Evolutionary conservation across 1,284 basidiomycete genomes (phyloP).

Genomic region (Cryptococcus floricola): DNA sequence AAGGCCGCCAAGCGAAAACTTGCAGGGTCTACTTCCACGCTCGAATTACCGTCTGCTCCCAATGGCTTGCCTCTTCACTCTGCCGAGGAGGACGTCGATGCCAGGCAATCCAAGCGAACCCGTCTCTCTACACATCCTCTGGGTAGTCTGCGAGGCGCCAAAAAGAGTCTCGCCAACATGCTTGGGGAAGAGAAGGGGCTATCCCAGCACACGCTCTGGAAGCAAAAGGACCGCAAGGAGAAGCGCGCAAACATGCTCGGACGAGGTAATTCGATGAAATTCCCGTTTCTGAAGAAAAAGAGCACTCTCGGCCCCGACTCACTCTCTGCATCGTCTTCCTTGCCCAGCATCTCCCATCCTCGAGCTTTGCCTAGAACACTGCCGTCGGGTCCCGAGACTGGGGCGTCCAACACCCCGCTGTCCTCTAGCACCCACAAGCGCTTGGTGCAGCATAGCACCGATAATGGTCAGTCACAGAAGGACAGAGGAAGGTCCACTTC

Average conservation of each 20-base stretch:
- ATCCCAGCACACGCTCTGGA: slow-evolving; percentile 3
- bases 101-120: slow-evolving; percentile 25
- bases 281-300: background rate
- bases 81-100: slow-evolving; percentile 11
- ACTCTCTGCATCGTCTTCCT: background rate
- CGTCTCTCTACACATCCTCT: slow-evolving; percentile 26
- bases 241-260: slow-evolving; percentile 18
- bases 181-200: slow-evolving; percentile 21
- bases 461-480: slow-evolving; percentile 2
- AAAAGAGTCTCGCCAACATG: slow-evolving; percentile 26
- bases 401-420: slow-evolving; percentile 6
- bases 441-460: background rate
- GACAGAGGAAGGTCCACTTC: slow-evolving; percentile 12
- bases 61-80: slow-evolving; percentile 24
- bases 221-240: slow-evolving; percentile 14
- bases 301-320: slow-evolving; percentile 1
- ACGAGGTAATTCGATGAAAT: slow-evolving; percentile 15
- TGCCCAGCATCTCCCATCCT: background rate
- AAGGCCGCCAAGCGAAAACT: slow-evolving; percentile 25
- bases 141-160: slow-evolving; percentile 25
- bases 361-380: background rate
- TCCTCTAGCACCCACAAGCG: background rate
- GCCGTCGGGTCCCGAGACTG: background rate
- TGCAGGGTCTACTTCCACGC: slow-evolving; percentile 1
- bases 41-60: slow-evolving; percentile 26